Base-by-base conservation (phyloP, 2,329 filamentous ascomycete genomes). In the Aspergillus calidoustus region DNA sequence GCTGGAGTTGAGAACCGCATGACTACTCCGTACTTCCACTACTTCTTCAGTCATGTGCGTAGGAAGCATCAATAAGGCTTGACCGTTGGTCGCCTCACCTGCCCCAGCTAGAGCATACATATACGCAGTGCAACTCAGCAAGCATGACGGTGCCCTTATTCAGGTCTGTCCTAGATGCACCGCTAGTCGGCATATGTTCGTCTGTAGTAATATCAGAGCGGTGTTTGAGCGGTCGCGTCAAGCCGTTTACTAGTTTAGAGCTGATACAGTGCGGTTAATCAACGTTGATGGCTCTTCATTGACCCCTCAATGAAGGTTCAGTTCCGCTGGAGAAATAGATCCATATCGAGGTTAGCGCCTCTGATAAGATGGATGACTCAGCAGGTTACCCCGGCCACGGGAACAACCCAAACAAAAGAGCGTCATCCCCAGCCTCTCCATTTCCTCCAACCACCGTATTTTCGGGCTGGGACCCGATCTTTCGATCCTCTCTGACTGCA, bases 361-460 rank as follows among this genome's bases (percentile, higher is more conserved):
- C 19, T 46, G 64, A 66, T 66, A 67, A 65, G 53, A 57, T 41
- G 47, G 66, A 57, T 74, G 70, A 74, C 55, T 74, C 65, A 74
- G 59, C 67, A 11, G 48, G 71, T 74, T 72, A 64, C 69, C 72
- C 59, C 60, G 64, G 66, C 63, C 68, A 72, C 67, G 63, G 54
- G 54, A 62, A 64, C 59, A 44, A 34, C 57, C 56, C 59, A 65
- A 66, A 71, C 72, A 74, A 69, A 62, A 43, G 41, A 71, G 68
- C 70, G 70, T 63, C 62, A 65, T 65, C 61, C 74, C 75, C 74
- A 76, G 73, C 75, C 75, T 76, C 71, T 62, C 62, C 50, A 64
- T 64, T 66, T 66, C 60, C 66, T 70, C 71, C 75, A 77, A 76
- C 75, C 75, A 74, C 75, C 74, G 61, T 69, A 72, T 64, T 77